Conservation (phyloP, 2,329 filamentous ascomycete genomes). For the Didymosphaeria variabile region DNA sequence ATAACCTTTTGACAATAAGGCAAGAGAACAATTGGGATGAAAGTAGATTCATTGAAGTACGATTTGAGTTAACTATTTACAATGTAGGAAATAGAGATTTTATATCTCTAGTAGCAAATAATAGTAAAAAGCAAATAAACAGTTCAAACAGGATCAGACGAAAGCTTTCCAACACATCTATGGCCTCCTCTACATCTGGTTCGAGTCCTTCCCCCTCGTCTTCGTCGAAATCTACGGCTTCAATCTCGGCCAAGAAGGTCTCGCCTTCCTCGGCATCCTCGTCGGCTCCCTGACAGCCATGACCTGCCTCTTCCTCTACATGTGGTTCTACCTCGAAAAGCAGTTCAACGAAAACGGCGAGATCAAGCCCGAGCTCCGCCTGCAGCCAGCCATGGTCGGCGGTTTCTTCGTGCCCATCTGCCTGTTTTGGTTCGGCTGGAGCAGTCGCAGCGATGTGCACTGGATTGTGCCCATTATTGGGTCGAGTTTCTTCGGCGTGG, state of each 20-base stretch:
- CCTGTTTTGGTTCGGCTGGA: conserved; percentile 52
- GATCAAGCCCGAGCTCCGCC: conserved; percentile 45
- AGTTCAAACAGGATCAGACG: too few species aligned
- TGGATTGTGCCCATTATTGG: conserved; percentile 49
- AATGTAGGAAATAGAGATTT: too few species aligned
- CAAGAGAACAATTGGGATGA: too few species aligned
- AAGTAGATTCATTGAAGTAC: too few species aligned
- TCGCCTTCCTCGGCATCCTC: conserved; percentile 48
- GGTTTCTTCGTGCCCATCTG: conserved; percentile 44
- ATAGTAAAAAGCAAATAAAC: too few species aligned
- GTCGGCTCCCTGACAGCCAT: conserved; percentile 38
- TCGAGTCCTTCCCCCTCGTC: conserved; percentile 54
- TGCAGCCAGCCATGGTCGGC: conserved; percentile 44
- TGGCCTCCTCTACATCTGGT: conserved; percentile 52
- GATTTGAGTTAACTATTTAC: too few species aligned
- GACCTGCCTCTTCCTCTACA: conserved; percentile 41
- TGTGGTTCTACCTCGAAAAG: conserved; percentile 26
- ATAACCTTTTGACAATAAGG: too few species aligned
- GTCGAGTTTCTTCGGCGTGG: conserved; percentile 42
- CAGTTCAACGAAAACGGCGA: conserved; percentile 34
- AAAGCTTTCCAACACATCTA: conserved; percentile 40
- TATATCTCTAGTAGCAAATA: too few species aligned
- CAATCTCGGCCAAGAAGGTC: conserved; percentile 42
- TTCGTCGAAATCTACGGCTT: conserved; percentile 50
- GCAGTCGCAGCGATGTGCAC: conserved; percentile 30